Conservation (phyloP, 371 early-diverging fungal species). For the Syncephalis fuscata region DNA sequence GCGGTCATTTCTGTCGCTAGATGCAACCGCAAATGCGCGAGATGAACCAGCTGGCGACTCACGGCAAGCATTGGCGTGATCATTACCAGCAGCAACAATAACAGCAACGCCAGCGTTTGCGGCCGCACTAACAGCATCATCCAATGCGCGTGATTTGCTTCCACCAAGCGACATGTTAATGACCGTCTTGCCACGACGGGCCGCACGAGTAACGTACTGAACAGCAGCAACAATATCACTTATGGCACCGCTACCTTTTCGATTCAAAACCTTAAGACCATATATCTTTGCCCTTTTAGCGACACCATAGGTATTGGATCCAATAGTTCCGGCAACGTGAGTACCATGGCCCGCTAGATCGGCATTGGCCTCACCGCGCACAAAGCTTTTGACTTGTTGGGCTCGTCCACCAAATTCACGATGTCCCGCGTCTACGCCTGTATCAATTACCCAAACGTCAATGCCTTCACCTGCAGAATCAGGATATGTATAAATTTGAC, state of each 20-base stretch:
- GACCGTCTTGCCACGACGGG: background rate
- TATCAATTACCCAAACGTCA: slow-evolving; percentile 27
- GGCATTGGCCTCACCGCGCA: slow-evolving; percentile 18
- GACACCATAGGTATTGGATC: slow-evolving; percentile 25
- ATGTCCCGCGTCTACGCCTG: slow-evolving; percentile 46
- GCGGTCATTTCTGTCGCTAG: slow-evolving; percentile 10
- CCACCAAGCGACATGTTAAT: slow-evolving; percentile 13
- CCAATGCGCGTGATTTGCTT: slow-evolving; percentile 3
- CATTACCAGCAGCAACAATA: slow-evolving; percentile 45
- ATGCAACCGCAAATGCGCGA: slow-evolving; percentile 32
- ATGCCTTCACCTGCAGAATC: slow-evolving; percentile 15
- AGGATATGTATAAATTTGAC: slow-evolving; percentile 1
- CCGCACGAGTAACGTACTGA: slow-evolving; percentile 4
- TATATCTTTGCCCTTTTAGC: slow-evolving; percentile 29
- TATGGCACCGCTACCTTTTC: slow-evolving; percentile 17
- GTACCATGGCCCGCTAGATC: slow-evolving; percentile 32
- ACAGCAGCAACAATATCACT: slow-evolving; percentile 16
- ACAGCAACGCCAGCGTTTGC: slow-evolving; percentile 13
- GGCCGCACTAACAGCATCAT: slow-evolving; percentile 12
- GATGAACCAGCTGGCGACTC: slow-evolving; percentile 26
- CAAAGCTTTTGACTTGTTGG: slow-evolving; percentile 39
- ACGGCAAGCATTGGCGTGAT: slow-evolving; percentile 23
- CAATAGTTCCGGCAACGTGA: slow-evolving; percentile 39
- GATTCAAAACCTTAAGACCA: slow-evolving; percentile 16
- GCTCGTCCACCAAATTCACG: slow-evolving; percentile 63